A percentile compares a stretch with the other conserved stretches of the same genome.
phyloP scores from a whole-genome alignment of 2,329 filamentous ascomycete species.

The Aureobasidium vineae region DNA sequence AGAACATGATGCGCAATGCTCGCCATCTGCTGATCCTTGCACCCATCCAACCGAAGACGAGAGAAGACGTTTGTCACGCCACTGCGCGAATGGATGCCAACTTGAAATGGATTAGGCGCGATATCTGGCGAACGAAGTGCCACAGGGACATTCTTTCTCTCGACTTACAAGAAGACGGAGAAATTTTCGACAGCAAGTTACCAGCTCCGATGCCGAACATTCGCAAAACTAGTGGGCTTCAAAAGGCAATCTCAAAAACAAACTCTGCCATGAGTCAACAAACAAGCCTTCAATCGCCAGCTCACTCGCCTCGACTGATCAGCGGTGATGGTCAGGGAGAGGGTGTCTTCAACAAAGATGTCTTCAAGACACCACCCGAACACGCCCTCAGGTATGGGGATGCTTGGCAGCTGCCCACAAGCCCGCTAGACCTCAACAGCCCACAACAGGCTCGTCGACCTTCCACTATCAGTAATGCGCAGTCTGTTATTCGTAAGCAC shows the following conservation, averaged over 20 bases:
- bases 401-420: constrained; percentile 38
- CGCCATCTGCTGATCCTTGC: constrained; percentile 85
- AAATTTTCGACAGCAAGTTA: constrained; percentile 26
- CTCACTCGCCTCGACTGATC: constrained; percentile 29
- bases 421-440: constrained; percentile 36
- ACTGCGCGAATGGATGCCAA: constrained; percentile 83
- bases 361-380: constrained; percentile 49
- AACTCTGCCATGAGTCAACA: constrained; percentile 9
- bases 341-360: constrained; percentile 35
- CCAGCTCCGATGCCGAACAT: background rate
- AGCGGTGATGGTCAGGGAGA: constrained; percentile 18
- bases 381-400: constrained; percentile 34
- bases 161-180: constrained; percentile 78
- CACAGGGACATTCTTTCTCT: constrained; percentile 83
- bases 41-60: constrained; percentile 84
- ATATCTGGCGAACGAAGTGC: constrained; percentile 89
- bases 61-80: constrained; percentile 80
- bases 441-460: constrained; percentile 36
- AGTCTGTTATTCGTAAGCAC: constrained; percentile 24
- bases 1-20: constrained; percentile 80
- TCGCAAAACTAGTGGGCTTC: constrained; percentile 17
- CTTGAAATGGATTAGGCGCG: constrained; percentile 89
- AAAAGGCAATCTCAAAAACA: constrained; percentile 26
- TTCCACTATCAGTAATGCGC: constrained; percentile 36
- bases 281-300: constrained; percentile 7